phyloP scores from a whole-genome alignment of 495 filamentous ascomycete genomes.

The Hypoxylon crocopeplum region DNA sequence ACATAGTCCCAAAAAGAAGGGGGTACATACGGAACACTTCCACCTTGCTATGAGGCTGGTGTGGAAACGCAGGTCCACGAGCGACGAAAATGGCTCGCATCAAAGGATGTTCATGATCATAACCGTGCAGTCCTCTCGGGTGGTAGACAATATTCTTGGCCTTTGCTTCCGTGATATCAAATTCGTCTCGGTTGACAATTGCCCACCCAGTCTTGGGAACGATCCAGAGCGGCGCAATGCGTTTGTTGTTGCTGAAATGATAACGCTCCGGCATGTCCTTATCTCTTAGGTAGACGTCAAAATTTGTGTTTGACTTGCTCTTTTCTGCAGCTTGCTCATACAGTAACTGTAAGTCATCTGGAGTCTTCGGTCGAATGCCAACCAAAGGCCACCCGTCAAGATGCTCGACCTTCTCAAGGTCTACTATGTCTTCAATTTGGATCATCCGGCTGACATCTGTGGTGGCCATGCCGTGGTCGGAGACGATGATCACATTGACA shows the following conservation, averaged over 20 bases:
- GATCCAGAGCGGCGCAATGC: constrained; percentile 93
- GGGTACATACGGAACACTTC: constrained; percentile 81
- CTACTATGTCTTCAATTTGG: constrained; percentile 90
- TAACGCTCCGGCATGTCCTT: constrained; percentile 85
- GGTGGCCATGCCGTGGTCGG: constrained; percentile 97
- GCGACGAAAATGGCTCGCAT: constrained; percentile 95
- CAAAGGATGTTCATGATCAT: constrained; percentile 86
- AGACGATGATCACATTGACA: constrained; percentile 97
- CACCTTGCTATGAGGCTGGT: constrained; percentile 78
- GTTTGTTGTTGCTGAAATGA: constrained; percentile 82
- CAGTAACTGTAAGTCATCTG: constrained; percentile 62
- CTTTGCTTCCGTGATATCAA: constrained; percentile 69
- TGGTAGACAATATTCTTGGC: constrained; percentile 70
- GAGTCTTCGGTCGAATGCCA: constrained; percentile 78
- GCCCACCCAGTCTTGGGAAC: constrained; percentile 91
- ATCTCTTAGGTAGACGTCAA: constrained; percentile 85
- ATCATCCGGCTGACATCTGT: constrained; percentile 82
- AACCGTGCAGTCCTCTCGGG: constrained; percentile 84
- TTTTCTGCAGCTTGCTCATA: constrained; percentile 58
- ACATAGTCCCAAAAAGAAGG: background rate
- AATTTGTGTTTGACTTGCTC: constrained; percentile 63
- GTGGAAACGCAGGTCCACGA: constrained; percentile 85
- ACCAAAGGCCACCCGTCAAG: constrained; percentile 95
- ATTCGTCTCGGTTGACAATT: constrained; percentile 79
- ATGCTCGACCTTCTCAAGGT: constrained; percentile 74